Base-by-base conservation (phyloP, 305 asterid genomes). In the Salvia sclarea region DNA sequence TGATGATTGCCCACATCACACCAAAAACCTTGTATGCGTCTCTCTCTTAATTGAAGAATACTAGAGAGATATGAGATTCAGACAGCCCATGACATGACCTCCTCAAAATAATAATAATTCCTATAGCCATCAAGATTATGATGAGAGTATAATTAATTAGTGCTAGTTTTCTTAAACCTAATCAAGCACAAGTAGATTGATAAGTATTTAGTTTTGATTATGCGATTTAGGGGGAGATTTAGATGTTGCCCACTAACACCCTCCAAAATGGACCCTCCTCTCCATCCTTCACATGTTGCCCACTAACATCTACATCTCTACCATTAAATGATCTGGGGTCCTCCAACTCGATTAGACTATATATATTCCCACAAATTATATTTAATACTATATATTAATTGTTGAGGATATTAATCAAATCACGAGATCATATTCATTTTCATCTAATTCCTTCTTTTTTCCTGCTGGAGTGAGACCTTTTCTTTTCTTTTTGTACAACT, bases 241-340 rank as follows among this genome's bases (percentile, higher is more conserved):
- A 41, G 52, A 73, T 66, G 0, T 70, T 44, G 66, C 4, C 72
- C 40, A n/a, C n/a, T n/a, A 66, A 71, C 58, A 68, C 66, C 56
- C 67, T 20, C 47, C 48, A 68, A 61, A 11, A 82, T 76, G 93
- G 88, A 84, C 92, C 91, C 86, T 72, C 70, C n/a, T 17, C 76
- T 70, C 86, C 86, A 84, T 79, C 50, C 85, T 67, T 82, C 90
- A 92, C 94, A 81, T 84, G 88, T 66, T 75, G 82, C 84, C 87
- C 89, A 81, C 91, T 81, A 78, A 72, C 89, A 73, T 71, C 83
- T 60, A 66, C 80, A 78, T 82, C 84, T 76, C 74, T 8, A 61
- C 86, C 77, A 81, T 80, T 81, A 54, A 84, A 81, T 87, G 86
- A 64, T 44, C 20, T 69, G 79, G 86, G 80, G 61, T 41, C 86